A percentile compares a stretch with the other conserved stretches of the same genome.
Conservation (phyloP, 73 alveolate genomes). For the Stentor coeruleus region DNA sequence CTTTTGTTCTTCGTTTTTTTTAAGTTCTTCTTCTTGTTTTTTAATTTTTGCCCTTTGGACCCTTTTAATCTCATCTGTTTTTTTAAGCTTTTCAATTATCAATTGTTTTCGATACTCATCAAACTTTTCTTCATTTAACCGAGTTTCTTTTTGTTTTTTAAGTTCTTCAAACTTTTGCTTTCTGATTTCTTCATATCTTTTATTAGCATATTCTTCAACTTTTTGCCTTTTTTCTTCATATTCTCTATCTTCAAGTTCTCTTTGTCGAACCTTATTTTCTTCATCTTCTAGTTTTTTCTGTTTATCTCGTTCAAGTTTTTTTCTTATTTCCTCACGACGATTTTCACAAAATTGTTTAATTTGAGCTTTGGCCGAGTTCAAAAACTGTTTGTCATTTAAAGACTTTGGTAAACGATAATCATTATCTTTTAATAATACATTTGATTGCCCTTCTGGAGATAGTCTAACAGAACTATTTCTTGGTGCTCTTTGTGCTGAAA, state of each 20-base stretch:
- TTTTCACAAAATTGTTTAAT: neutral
- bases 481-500: neutral
- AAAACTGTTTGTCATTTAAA: neutral
- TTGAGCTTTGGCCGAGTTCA: neutral
- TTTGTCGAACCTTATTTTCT: neutral
- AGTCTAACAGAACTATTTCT: neutral
- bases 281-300: slow-evolving; percentile 16
- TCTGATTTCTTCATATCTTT: slow-evolving; percentile 15
- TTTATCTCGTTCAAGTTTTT: neutral
- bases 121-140: neutral
- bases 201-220: neutral
- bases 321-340: slow-evolving; percentile 1
- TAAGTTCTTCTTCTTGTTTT: slow-evolving; percentile 12
- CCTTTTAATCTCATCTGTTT: slow-evolving; percentile 23
- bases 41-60: neutral
- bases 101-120: neutral
- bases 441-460: neutral
- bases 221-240: slow-evolving; percentile 5
- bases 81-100: neutral
- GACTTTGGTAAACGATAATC: slow-evolving; percentile 3
- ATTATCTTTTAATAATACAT: neutral
- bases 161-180: slow-evolving; percentile 6
- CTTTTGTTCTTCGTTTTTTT: neutral
- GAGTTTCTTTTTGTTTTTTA: neutral
- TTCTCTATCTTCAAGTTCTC: slow-evolving; percentile 13